Conservation (phyloP, 2,329 filamentous ascomycete genomes). For the Penicillium sp. region DNA sequence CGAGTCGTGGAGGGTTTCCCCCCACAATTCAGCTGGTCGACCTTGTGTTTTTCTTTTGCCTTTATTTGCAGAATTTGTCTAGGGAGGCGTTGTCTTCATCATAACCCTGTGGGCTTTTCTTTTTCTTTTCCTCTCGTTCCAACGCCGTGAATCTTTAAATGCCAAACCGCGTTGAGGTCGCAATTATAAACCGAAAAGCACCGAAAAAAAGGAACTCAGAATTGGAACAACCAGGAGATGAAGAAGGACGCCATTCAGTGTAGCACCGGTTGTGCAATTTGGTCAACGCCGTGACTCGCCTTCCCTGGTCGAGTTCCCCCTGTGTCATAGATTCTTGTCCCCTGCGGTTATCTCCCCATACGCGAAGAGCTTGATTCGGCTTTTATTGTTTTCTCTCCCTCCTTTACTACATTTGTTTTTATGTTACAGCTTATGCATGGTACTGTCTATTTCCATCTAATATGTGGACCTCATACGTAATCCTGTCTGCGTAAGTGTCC, state of each 20-base stretch:
- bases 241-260: constrained; percentile 10
- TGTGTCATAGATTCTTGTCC: constrained; percentile 30
- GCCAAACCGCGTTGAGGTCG: constrained; percentile 15
- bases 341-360: constrained; percentile 25
- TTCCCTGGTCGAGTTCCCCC: constrained; percentile 12
- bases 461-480: not conserved
- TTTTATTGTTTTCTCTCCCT: constrained; percentile 19
- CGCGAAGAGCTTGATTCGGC: constrained; percentile 22
- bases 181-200: constrained; percentile 21
- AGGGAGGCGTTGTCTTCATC: constrained; percentile 46
- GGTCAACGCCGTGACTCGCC: constrained; percentile 13
- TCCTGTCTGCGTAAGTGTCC: not conserved
- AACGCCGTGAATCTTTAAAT: constrained; percentile 28
- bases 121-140: constrained; percentile 26
- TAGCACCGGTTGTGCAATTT: constrained; percentile 15
- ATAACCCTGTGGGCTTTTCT: constrained; percentile 40
- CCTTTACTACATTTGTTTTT: constrained; percentile 22
- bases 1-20: constrained; percentile 17
- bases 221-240: constrained; percentile 2
- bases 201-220: constrained; percentile 6
- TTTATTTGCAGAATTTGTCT: constrained; percentile 44
- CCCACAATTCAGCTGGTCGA: constrained; percentile 37
- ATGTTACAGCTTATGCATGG: constrained; percentile 37
- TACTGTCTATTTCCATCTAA: constrained; percentile 19
- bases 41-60: constrained; percentile 30